Evolutionary conservation across 2,329 filamentous ascomycete species (phyloP).

Genomic region (Conoideocrella luteorostrata): DNA sequence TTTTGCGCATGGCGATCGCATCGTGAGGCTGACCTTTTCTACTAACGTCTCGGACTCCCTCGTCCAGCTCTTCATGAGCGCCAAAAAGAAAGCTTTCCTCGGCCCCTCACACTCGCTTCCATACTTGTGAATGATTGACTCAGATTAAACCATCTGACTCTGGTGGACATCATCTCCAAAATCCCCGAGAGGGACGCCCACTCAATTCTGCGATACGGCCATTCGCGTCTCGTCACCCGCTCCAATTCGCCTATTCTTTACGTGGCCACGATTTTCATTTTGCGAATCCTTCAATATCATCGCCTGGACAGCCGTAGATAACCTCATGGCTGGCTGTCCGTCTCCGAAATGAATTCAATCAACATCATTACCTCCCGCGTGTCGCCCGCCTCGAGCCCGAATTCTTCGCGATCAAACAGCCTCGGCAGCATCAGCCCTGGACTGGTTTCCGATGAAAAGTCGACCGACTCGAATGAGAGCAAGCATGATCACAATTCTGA

Average conservation of each 20-base stretch:
- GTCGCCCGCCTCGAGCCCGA: slow-evolving; percentile 52
- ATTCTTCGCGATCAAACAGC: slow-evolving; percentile 55
- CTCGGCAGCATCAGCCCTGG: slow-evolving; percentile 46
- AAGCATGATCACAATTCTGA: slow-evolving; percentile 30
- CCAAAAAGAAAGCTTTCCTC: background rate
- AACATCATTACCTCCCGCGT: slow-evolving; percentile 88
- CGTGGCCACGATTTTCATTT: background rate
- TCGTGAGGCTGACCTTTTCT: slow-evolving; percentile 3
- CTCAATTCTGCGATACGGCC: slow-evolving; percentile 3
- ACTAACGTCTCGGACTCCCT: background rate
- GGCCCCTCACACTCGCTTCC: background rate
- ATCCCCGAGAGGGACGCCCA: background rate
- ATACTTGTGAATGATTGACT: slow-evolving; percentile 3
- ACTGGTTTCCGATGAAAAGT: slow-evolving; percentile 36
- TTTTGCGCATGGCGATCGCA: slow-evolving; percentile 6
- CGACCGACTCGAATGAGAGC: slow-evolving; percentile 25
- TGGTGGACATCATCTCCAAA: slow-evolving; percentile 6
- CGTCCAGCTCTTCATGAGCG: background rate
- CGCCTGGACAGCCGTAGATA: slow-evolving; percentile 6
- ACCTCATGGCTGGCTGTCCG: slow-evolving; percentile 48
- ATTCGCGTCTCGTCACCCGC: background rate
- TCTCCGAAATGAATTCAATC: slow-evolving; percentile 85
- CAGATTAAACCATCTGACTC: background rate
- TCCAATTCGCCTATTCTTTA: background rate
- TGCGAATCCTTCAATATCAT: background rate